Conservation (phyloP, 768 basidiomycete species). For the Boletus barrowsii region DNA sequence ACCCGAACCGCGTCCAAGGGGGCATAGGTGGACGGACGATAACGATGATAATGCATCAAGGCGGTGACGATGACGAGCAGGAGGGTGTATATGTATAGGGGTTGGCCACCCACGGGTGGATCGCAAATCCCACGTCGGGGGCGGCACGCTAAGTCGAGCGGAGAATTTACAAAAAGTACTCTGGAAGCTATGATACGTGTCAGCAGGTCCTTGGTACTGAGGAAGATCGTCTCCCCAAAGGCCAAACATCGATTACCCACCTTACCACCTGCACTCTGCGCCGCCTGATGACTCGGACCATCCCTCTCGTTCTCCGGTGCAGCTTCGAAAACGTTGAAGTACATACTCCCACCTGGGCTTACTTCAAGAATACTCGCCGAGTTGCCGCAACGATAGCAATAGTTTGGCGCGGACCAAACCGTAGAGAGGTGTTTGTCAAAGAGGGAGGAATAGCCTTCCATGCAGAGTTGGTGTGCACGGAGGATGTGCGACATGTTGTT, state of each 20-base stretch:
- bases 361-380: constrained; percentile 96
- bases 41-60: constrained; percentile 1
- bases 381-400: constrained; percentile 98
- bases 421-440: constrained; percentile 95
- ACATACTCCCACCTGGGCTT: constrained; percentile 80
- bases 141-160: background rate
- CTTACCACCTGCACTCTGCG: constrained; percentile 70
- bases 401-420: constrained; percentile 98
- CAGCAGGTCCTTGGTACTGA: background rate
- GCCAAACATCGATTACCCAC: constrained; percentile 35
- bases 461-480: constrained; percentile 97
- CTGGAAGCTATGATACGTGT: constrained; percentile 56
- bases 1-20: constrained; percentile 3
- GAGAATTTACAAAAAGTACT: constrained; percentile 63
- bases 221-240: background rate
- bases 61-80: constrained; percentile 3
- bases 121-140: constrained; percentile 8
- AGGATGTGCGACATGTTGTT: constrained; percentile 98
- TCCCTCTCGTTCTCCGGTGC: constrained; percentile 97
- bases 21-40: background rate
- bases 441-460: constrained; percentile 98
- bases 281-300: constrained; percentile 76
- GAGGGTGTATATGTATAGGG: background rate
- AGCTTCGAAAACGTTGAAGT: constrained; percentile 98
- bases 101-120: background rate